A percentile compares a stretch with the other conserved stretches of the same genome.
These are phyloP conservation scores for Cytospora leucostoma DNA, from an alignment of 2,329 filamentous ascomycete genomes.

Conservation along the genomic window DNA sequence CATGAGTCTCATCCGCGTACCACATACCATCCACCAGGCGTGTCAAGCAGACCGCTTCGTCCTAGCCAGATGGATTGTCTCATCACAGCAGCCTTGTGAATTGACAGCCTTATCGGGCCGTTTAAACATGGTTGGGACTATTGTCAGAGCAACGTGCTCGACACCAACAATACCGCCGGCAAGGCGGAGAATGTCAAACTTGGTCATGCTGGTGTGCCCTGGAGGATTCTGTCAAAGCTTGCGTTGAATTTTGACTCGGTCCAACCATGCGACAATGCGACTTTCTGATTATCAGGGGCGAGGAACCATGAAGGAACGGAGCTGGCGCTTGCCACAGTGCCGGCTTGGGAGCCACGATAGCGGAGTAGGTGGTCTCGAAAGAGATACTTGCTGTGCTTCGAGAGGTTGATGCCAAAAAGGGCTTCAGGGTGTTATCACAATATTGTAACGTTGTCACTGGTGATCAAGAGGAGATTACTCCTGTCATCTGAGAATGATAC, in stretches of 20 bases:
- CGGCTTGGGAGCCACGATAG: too few relatives aligned
- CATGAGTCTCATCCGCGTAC: background rate
- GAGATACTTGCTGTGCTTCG: too few relatives aligned
- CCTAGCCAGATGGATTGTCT: background rate
- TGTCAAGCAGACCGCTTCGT: background rate
- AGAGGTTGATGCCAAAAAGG: too few relatives aligned
- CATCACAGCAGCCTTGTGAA: background rate
- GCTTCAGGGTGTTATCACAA: too few relatives aligned
- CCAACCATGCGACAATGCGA: background rate
- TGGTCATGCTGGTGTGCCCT: background rate
- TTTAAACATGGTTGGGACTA: background rate
- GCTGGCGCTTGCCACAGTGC: too few relatives aligned
- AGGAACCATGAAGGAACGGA: too few relatives aligned
- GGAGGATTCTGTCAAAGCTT: background rate
- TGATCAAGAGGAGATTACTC: too few relatives aligned
- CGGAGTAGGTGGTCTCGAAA: too few relatives aligned
- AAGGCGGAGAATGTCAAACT: background rate
- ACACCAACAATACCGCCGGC: background rate
- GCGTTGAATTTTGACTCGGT: background rate
- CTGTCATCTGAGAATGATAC: too few relatives aligned
- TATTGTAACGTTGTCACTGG: too few relatives aligned
- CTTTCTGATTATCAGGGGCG: background rate
- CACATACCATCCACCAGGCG: background rate
- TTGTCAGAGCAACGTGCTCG: background rate
- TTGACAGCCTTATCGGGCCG: background rate